A percentile compares a stretch with the other conserved stretches of the same genome.
Conservation (phyloP, 2,329 filamentous ascomycete genomes). For the Paracorniculantispora psalliotae region DNA sequence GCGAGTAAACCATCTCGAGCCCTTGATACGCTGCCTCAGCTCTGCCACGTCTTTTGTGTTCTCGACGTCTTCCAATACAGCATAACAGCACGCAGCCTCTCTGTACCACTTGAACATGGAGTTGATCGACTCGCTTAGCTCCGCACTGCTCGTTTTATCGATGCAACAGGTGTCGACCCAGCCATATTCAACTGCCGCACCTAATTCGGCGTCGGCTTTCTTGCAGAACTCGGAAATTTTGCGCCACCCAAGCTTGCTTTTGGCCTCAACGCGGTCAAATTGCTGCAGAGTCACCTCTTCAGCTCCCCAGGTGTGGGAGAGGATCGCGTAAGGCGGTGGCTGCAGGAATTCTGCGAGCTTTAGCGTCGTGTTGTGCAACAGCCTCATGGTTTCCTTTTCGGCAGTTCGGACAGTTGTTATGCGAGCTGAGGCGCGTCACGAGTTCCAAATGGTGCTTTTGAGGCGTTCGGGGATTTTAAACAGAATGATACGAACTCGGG, state of each 20-base stretch:
- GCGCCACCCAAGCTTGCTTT: background rate
- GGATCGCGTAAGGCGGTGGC: slow-evolving; percentile 25
- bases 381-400: background rate
- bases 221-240: slow-evolving; percentile 21
- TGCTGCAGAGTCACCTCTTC: slow-evolving; percentile 27
- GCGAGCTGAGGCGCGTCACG: background rate
- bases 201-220: slow-evolving; percentile 13
- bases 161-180: slow-evolving; percentile 27
- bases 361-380: background rate
- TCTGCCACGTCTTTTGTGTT: background rate
- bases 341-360: background rate
- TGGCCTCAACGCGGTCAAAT: slow-evolving; percentile 2
- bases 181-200: slow-evolving; percentile 15
- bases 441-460: background rate
- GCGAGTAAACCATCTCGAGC: slow-evolving; percentile 33
- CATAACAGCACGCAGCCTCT: slow-evolving; percentile 21
- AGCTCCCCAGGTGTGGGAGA: slow-evolving; percentile 31
- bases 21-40: background rate
- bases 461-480: background rate
- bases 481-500: background rate
- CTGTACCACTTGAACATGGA: slow-evolving; percentile 22
- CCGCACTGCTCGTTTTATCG: background rate
- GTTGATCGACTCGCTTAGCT: background rate
- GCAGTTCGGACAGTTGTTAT: background rate
- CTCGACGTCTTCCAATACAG: slow-evolving; percentile 19